phyloP scores from a whole-genome alignment of 768 basidiomycete genomes.

The Tylopilus intermedius region DNA sequence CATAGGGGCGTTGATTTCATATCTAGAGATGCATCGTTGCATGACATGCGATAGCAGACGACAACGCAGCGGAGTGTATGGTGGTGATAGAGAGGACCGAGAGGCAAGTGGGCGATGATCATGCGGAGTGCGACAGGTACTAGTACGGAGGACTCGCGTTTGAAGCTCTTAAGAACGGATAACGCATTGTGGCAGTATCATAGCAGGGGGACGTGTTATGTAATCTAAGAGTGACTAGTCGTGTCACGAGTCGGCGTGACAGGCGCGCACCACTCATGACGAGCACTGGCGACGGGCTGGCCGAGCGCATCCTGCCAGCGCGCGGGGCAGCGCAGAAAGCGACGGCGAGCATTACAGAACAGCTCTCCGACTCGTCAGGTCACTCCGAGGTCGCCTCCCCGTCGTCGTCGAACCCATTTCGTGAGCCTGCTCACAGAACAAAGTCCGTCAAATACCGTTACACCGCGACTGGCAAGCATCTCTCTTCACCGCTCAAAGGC shows the following conservation, averaged over 20 bases:
- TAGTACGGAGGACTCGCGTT: background rate
- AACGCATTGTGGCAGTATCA: too few species aligned
- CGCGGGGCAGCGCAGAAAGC: constrained; percentile 35
- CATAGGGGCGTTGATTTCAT: constrained; percentile 27
- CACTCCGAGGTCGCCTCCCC: constrained; percentile 23
- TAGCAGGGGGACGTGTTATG: constrained; percentile 11
- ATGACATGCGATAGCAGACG: constrained; percentile 13
- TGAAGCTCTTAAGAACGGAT: constrained; percentile 13
- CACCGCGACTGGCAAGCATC: constrained; percentile 30
- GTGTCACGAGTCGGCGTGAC: constrained; percentile 18
- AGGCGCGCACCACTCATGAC: constrained; percentile 13
- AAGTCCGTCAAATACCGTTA: constrained; percentile 32
- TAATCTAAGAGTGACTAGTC: constrained; percentile 10
- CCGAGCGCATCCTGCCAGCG: constrained; percentile 18
- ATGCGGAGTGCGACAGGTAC: constrained; percentile 5
- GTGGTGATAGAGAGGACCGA: constrained; percentile 23
- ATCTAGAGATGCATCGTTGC: constrained; percentile 21
- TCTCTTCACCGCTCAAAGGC: constrained; percentile 30
- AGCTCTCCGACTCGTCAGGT: constrained; percentile 26
- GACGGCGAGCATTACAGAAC: constrained; percentile 28
- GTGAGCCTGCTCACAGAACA: constrained; percentile 20
- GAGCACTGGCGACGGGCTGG: constrained; percentile 7
- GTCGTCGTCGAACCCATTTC: constrained; percentile 19
- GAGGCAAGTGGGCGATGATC: constrained; percentile 3
- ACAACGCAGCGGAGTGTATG: constrained; percentile 6